Conservation (phyloP, 306 rosid species). For the Quercus mongolica region DNA sequence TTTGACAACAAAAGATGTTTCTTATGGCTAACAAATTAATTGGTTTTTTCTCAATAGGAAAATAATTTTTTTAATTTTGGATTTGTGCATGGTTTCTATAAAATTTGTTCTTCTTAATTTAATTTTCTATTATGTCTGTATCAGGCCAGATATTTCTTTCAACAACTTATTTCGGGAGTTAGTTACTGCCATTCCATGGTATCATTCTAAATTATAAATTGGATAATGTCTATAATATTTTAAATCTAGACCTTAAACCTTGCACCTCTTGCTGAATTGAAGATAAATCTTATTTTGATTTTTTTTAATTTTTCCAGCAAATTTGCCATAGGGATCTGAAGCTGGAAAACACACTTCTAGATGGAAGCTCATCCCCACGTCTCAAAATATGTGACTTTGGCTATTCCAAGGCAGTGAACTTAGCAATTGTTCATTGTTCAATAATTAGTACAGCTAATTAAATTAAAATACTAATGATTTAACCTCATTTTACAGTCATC, state of each 20-base stretch:
- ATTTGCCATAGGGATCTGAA: conserved; percentile 98
- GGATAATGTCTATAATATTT: not conserved
- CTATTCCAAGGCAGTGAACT: conserved; percentile 75
- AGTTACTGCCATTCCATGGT: conserved; percentile 97
- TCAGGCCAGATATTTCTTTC: conserved; percentile 91
- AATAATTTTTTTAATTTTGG: not conserved
- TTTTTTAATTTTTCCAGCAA: conserved; percentile 46
- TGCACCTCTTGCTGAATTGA: conserved; percentile 4
- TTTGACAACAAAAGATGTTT: no score
- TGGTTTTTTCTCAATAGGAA: not conserved
- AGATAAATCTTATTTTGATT: conserved; percentile 1
- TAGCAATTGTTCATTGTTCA: not conserved
- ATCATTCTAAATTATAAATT: conserved; percentile 8
- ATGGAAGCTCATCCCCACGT: conserved; percentile 89
- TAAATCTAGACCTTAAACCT: not conserved
- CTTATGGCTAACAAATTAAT: no score
- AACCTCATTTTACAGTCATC: conserved; percentile 62
- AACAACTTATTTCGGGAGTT: conserved; percentile 94
- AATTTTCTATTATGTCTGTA: not conserved
- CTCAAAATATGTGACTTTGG: conserved; percentile 97
- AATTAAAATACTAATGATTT: not conserved
- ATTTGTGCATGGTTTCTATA: not conserved
- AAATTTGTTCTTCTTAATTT: not conserved
- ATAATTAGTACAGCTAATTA: not conserved
- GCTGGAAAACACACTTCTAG: conserved; percentile 95